Evolutionary conservation across 306 rosid genomes (phyloP), one percentile per base, ranked within the genome.

Genomic region (Medicago truncatula): DNA sequence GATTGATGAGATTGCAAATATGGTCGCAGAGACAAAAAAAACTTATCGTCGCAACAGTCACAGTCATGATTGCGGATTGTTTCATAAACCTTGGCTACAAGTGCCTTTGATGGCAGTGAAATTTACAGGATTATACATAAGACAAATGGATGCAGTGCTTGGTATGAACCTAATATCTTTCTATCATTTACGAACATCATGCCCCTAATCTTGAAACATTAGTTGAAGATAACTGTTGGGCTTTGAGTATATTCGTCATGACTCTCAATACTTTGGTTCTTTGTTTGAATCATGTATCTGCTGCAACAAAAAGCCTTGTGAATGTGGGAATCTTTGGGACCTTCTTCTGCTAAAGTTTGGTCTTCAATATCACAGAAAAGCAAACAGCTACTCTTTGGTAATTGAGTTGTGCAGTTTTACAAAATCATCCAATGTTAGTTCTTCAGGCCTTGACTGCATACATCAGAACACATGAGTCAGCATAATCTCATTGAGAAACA

Each of bases 391-490:
- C 59, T 38, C 82, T 77, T 81, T 84, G 71, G 73, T 84, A 40
- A 90, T 87, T 79, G 88, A 71, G 78, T 85, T 90, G 49, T 94
- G 96, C 83, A 92, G 67, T 82, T 81, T 88, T 53, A 88, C 92
- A 69, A 90, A 89, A 83, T 94, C 93, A 54, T 83, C 90, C 67
- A 88, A 9, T 20, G 93, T 84, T 62, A 92, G 88, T 87, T 94
- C 98, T 78, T 87, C 96, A 17, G 95, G 97, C 81, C 96, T 90
- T 41, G 96, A 83, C 96, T 92, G 90, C 70, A 59, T 68, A 60
- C 74, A 44, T 56, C 54, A 12, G 21, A 9, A 74, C 13, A 70
- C 8, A 69, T 9, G 28, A 31, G 21, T 81, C 40, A 57, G 77
- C 72, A 52, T 15, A 63, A 58, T 28, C 54, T 28, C 54, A 40